phyloP scores from a whole-genome alignment of 1,139 yeast genomes.

The Groenewaldozyma auringiensis region DNA sequence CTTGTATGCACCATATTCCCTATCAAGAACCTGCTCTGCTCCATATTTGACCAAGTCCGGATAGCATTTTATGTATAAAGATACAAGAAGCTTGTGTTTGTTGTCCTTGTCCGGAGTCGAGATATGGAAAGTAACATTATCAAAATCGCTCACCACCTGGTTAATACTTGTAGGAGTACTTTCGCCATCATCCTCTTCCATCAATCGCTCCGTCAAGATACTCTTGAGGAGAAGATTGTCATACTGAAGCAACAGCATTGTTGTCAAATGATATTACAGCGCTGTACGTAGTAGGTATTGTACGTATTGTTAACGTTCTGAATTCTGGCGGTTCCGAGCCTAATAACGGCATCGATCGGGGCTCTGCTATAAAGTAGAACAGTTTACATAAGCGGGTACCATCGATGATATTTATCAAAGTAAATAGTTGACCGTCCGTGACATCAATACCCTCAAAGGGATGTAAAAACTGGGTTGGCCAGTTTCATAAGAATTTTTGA shows the following conservation, averaged over 20 bases:
- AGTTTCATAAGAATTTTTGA: too few relatives aligned
- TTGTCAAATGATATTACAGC: not conserved
- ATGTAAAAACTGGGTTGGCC: too few relatives aligned
- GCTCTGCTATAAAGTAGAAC: too few relatives aligned
- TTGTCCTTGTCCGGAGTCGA: conserved; percentile 60
- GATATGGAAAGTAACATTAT: conserved; percentile 87
- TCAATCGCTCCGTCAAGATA: conserved; percentile 35
- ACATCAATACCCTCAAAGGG: too few relatives aligned
- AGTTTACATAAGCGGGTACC: too few relatives aligned
- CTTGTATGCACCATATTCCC: conserved; percentile 38
- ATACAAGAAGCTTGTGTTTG: conserved; percentile 56
- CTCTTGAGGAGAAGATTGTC: conserved; percentile 37
- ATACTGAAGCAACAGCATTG: conserved; percentile 37
- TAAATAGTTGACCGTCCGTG: too few relatives aligned
- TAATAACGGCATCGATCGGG: too few relatives aligned
- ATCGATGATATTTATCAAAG: too few relatives aligned
- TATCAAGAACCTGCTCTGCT: conserved; percentile 34
- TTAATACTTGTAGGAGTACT: conserved; percentile 59
- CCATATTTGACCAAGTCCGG: conserved; percentile 63
- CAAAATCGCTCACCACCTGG: conserved; percentile 88
- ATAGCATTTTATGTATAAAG: conserved; percentile 73
- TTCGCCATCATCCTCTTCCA: conserved; percentile 26
- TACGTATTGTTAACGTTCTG: too few relatives aligned
- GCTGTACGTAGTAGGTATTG: too few relatives aligned
- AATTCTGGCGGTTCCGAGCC: too few relatives aligned